Percentiles rank a stretch among this genome's conserved stretches.
phyloP scores from a whole-genome alignment of 345 rosid genomes.

The Melastoma malabathricum region DNA sequence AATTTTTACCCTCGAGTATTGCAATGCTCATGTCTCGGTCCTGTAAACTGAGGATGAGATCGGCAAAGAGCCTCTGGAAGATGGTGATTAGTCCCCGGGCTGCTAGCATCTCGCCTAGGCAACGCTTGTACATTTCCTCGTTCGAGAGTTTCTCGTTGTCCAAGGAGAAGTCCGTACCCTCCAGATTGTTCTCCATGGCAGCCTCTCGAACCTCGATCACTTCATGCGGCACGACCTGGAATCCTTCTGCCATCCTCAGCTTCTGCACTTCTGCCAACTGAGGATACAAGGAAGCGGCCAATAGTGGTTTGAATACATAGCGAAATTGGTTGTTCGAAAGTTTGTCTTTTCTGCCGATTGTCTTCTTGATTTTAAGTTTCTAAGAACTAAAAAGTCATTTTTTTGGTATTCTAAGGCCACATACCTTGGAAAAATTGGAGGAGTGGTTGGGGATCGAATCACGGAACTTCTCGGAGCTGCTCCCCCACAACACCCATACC shows the following conservation, averaged over 20 bases:
- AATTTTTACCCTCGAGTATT: background rate
- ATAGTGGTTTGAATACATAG: no score
- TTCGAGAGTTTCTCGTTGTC: background rate
- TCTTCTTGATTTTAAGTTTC: no score
- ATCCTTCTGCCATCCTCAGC: background rate
- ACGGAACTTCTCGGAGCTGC: constrained; percentile 4
- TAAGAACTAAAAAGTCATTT: no score
- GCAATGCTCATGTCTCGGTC: background rate
- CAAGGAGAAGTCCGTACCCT: background rate
- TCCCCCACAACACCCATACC: background rate
- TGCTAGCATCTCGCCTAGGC: background rate
- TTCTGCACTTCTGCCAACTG: background rate
- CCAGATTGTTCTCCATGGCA: background rate
- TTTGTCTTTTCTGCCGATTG: no score
- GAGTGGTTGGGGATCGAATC: background rate
- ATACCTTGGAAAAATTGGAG: background rate
- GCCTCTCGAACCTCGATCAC: background rate
- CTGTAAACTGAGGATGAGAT: background rate
- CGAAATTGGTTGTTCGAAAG: no score
- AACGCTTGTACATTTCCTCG: background rate
- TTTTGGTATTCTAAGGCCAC: no score
- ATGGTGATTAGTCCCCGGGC: constrained; percentile 1
- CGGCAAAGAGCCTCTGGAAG: background rate
- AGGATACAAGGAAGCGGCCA: no score
- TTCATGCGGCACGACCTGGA: background rate